These are phyloP conservation scores for Aureobasidium melanogenum DNA, from an alignment of 2,329 filamentous ascomycete genomes.

Conservation along the genomic window DNA sequence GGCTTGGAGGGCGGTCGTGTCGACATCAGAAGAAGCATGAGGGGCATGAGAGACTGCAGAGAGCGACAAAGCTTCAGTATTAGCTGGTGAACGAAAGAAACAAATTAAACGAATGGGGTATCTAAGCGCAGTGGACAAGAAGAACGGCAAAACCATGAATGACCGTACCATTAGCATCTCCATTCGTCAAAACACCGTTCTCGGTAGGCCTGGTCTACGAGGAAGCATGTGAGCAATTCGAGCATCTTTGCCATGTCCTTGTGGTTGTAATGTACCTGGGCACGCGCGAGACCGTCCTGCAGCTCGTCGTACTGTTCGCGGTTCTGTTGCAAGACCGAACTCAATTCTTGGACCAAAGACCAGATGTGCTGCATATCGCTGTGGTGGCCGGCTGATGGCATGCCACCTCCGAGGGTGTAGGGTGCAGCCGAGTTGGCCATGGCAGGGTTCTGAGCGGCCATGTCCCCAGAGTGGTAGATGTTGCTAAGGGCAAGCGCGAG, in stretches of 20 bases:
- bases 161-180: conserved; percentile 5
- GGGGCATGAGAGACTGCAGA: neutral
- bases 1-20: neutral
- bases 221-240: neutral
- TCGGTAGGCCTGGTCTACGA: neutral
- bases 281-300: conserved; percentile 24
- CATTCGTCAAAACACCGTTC: conserved; percentile 1
- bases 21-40: conserved; percentile 1
- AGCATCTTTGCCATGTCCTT: neutral
- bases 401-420: conserved; percentile 15
- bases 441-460: conserved; percentile 15
- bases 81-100: neutral
- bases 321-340: conserved; percentile 27
- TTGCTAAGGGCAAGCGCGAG: neutral
- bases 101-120: conserved; percentile 1
- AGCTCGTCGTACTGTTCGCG: conserved; percentile 26
- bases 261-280: conserved; percentile 9
- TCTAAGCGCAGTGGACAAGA: neutral
- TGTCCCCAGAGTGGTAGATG: neutral
- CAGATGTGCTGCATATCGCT: conserved; percentile 30
- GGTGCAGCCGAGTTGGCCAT: conserved; percentile 12
- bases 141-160: neutral
- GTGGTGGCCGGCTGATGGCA: conserved; percentile 29
- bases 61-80: conserved; percentile 1
- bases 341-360: conserved; percentile 27